Conservation (phyloP, 352 stramenopile genomes). For the Albugo candida region DNA sequence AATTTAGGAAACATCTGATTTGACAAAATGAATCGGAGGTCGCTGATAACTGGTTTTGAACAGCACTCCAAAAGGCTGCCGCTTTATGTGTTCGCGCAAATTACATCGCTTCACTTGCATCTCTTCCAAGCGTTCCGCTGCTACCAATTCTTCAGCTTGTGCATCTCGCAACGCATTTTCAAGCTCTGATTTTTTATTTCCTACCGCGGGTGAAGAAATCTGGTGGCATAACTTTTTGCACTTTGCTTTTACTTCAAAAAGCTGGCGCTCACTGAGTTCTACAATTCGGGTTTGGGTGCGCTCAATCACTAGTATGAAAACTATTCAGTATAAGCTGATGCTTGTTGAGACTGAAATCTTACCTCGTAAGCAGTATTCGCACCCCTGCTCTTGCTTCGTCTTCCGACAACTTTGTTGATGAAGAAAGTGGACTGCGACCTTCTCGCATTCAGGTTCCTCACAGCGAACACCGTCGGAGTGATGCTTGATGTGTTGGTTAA, state of each 20-base stretch:
- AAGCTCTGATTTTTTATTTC: conserved; percentile 7
- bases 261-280: conserved; percentile 28
- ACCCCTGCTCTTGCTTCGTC: conserved; percentile 11
- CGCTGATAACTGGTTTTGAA: conserved; percentile 3
- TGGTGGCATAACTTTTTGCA: conserved; percentile 18
- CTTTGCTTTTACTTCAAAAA: conserved; percentile 25
- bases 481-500: conserved; percentile 37
- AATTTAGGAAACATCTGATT: conserved; percentile 1
- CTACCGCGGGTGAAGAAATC: no score
- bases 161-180: conserved; percentile 21
- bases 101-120: conserved; percentile 12
- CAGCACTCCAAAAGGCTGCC: background rate
- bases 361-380: conserved; percentile 35
- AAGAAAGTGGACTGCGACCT: conserved; percentile 37
- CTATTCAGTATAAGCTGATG: background rate
- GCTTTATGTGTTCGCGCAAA: conserved; percentile 20
- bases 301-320: conserved; percentile 15
- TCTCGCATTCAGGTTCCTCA: conserved; percentile 23
- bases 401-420: conserved; percentile 32
- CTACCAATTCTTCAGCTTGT: no score
- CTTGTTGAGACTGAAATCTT: background rate
- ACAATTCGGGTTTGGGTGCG: conserved; percentile 21
- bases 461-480: conserved; percentile 35
- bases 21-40: conserved; percentile 28
- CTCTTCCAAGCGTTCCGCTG: conserved; percentile 15